phyloP scores from a whole-genome alignment of 495 filamentous ascomycete genomes.

The Penicillium alfredii region DNA sequence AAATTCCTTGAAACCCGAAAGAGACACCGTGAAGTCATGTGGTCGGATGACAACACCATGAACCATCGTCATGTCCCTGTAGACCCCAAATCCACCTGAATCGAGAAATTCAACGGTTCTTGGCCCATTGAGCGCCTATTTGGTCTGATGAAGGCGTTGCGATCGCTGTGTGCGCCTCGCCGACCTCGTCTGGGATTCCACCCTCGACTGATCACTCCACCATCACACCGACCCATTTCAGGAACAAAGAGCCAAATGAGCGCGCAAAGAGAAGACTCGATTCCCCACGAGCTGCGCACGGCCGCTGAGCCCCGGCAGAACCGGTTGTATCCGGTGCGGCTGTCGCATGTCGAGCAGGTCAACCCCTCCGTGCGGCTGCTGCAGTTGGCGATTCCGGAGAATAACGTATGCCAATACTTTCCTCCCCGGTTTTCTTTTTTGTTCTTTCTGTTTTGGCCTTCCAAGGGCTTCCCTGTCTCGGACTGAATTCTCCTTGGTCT shows the following conservation, averaged over 20 bases:
- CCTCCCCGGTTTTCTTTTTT: conserved; percentile 1
- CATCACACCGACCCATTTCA: no score
- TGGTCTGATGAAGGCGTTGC: conserved; percentile 2
- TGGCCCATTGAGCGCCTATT: no score
- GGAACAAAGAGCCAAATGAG: conserved; percentile 31
- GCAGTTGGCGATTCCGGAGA: conserved; percentile 34
- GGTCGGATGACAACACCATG: background rate
- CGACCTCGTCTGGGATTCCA: no score
- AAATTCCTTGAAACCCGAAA: no score
- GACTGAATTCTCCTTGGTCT: no score
- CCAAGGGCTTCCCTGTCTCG: no score
- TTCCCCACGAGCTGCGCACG: conserved; percentile 60
- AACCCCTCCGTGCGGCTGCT: conserved; percentile 47
- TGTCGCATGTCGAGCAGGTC: conserved; percentile 43
- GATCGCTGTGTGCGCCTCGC: background rate
- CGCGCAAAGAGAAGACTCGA: conserved; percentile 28
- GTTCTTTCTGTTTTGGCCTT: no score
- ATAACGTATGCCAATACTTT: conserved; percentile 25
- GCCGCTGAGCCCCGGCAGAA: conserved; percentile 63
- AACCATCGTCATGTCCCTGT: background rate
- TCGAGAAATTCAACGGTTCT: no score
- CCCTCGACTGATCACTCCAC: no score
- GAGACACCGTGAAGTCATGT: conserved; percentile 15
- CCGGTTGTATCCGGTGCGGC: conserved; percentile 42
- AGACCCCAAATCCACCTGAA: no score